Conservation (phyloP, 2,329 filamentous ascomycete genomes). For the Lecanicillium sp. region DNA sequence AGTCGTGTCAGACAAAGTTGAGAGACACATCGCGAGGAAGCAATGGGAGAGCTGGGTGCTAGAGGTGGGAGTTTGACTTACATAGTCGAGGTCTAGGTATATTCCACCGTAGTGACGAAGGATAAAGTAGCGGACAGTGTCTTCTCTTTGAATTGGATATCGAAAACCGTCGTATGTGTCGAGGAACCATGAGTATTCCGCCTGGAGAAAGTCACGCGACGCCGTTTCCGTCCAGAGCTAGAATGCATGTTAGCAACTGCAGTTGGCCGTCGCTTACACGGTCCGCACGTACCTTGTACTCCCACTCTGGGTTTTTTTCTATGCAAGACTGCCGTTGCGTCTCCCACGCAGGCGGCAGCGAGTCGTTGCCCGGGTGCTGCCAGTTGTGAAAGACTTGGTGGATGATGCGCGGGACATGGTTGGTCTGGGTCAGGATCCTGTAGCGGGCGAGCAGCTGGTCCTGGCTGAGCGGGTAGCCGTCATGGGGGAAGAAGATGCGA, state of each 20-base stretch:
- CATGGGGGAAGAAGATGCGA: constrained; percentile 6
- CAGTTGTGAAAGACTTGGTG: constrained; percentile 51
- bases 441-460: constrained; percentile 9
- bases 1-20: too few species aligned
- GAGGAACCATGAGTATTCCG: constrained; percentile 66
- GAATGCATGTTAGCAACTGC: background rate
- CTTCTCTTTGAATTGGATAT: constrained; percentile 66
- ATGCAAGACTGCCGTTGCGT: constrained; percentile 60
- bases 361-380: constrained; percentile 53
- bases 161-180: constrained; percentile 63
- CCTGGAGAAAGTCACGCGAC: constrained; percentile 59
- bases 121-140: constrained; percentile 69
- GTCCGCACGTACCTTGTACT: constrained; percentile 57
- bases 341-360: constrained; percentile 60
- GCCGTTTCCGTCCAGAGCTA: constrained; percentile 68
- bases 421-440: constrained; percentile 4
- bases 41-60: background rate
- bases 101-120: constrained; percentile 66
- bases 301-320: constrained; percentile 62
- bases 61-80: background rate
- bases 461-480: constrained; percentile 8
- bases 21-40: too few species aligned
- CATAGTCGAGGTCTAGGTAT: constrained; percentile 54
- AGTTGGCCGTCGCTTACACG: background rate
- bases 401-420: constrained; percentile 60